phyloP scores from a whole-genome alignment of 2,329 filamentous ascomycete genomes.

The Alternaria sp. region DNA sequence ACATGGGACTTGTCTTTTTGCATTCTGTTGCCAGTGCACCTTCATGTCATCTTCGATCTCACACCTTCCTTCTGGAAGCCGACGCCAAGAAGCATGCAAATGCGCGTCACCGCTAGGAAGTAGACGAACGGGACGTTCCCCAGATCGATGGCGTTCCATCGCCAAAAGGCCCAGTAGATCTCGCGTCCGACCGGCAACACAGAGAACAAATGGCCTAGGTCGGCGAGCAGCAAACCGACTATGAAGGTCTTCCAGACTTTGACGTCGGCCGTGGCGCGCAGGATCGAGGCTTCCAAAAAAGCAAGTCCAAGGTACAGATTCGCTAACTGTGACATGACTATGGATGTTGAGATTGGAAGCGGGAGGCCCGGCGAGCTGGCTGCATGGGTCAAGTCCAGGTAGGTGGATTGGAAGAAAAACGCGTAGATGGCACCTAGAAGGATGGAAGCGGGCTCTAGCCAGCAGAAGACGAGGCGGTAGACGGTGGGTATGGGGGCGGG shows the following conservation, averaged over 20 bases:
- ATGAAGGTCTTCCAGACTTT: slow-evolving; percentile 74
- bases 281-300: slow-evolving; percentile 76
- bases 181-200: slow-evolving; percentile 63
- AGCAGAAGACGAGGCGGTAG: slow-evolving; percentile 77
- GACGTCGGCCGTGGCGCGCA: slow-evolving; percentile 71
- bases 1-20: neutral
- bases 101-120: slow-evolving; percentile 58
- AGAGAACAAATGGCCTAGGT: slow-evolving; percentile 76
- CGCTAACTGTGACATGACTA: slow-evolving; percentile 75
- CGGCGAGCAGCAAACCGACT: slow-evolving; percentile 72
- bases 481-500: slow-evolving; percentile 60
- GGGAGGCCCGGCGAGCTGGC: slow-evolving; percentile 54
- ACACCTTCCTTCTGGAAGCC: slow-evolving; percentile 23
- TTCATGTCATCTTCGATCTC: slow-evolving; percentile 19
- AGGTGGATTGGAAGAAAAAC: slow-evolving; percentile 58
- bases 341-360: slow-evolving; percentile 66
- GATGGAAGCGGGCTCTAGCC: slow-evolving; percentile 68
- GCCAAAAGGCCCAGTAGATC: slow-evolving; percentile 67
- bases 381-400: slow-evolving; percentile 69
- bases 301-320: slow-evolving; percentile 81
- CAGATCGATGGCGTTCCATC: slow-evolving; percentile 72
- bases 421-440: slow-evolving; percentile 62
- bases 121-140: slow-evolving; percentile 76
- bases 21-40: neutral
- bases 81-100: slow-evolving; percentile 33